Base-by-base conservation (phyloP, 2,329 filamentous ascomycete genomes). In the Pyrenophora teres region DNA sequence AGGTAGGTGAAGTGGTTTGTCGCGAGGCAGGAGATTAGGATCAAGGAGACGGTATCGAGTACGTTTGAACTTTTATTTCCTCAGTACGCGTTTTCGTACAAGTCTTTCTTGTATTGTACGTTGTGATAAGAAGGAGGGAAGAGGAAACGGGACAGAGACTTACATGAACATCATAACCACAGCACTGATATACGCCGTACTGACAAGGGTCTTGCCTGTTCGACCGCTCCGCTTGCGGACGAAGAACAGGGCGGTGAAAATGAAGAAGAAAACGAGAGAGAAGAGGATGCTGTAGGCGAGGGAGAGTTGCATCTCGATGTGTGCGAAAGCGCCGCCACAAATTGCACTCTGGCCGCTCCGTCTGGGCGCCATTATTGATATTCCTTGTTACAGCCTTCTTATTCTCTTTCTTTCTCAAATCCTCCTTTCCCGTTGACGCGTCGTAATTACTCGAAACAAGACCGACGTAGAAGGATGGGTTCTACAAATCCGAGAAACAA, bases 121-220 rank as follows among this genome's bases (percentile, higher is more conserved):
- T 21, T 21, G 19, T 21, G 5, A 25, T 5, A 25, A 25, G 8
- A 25, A 1, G 23, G 23, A 9, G 6, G 4, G 15, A 8, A 25
- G 18, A 39, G 8, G 19, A 13, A 4, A 12, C 15, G 15, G 15
- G 15, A 1, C 19, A 5, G 3, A 16, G 27, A 59, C 65, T 60
- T 50, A 70, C 68, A 65, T 8, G 10, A 67, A 35, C 16, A 46
- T 39, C 33, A 57, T 52, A 19, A 54, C 39, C 0, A 65, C 30
- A 1, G 63, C 46, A 2, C 54, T 1, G 10, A 61, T 36, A 19
- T 60, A 69, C 2, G 61, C 40, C 9, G 36, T 19, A 7, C 67
- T 66, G 4, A 65, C 16, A 7, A 72, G 47, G 15, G 50, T 62
- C 44, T 58, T 67, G 4, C 64, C 57, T 23, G 55, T 43, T 16